phyloP scores from a whole-genome alignment of 2,329 filamentous ascomycete species.

The Zalaria sp. region DNA sequence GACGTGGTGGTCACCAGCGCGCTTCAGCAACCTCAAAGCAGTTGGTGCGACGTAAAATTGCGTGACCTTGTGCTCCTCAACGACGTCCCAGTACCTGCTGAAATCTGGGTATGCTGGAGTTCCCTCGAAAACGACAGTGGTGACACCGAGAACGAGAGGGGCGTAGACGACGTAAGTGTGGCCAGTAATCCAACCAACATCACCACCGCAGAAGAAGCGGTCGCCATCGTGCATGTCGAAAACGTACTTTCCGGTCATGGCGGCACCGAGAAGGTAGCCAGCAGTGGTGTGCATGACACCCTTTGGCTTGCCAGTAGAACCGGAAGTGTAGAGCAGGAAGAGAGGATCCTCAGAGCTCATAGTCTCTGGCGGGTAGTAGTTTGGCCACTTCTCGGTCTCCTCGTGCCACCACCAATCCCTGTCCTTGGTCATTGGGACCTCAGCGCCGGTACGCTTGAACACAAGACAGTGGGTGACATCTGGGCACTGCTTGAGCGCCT shows the following conservation, averaged over 20 bases:
- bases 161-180: constrained; percentile 98
- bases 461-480: constrained; percentile 76
- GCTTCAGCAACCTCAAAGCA: constrained; percentile 82
- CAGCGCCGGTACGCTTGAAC: constrained; percentile 86
- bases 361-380: constrained; percentile 76
- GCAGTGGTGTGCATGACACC: constrained; percentile 96
- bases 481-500: constrained; percentile 90
- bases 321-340: constrained; percentile 95
- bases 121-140: constrained; percentile 94
- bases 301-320: constrained; percentile 97
- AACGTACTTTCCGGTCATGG: constrained; percentile 91
- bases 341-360: constrained; percentile 92
- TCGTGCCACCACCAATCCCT: constrained; percentile 98
- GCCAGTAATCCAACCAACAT: constrained; percentile 97
- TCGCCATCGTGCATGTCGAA: constrained; percentile 95
- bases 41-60: constrained; percentile 98
- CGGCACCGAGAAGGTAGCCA: constrained; percentile 88
- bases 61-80: constrained; percentile 86
- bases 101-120: constrained; percentile 96
- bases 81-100: constrained; percentile 97
- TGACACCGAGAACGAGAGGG: constrained; percentile 78
- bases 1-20: constrained; percentile 85
- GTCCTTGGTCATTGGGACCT: constrained; percentile 78
- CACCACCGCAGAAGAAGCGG: constrained; percentile 92
- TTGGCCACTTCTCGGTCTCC: constrained; percentile 91